Evolutionary conservation across 148 eudicot species (phyloP).

Genomic region (Amaranthus hypochondriacus): DNA sequence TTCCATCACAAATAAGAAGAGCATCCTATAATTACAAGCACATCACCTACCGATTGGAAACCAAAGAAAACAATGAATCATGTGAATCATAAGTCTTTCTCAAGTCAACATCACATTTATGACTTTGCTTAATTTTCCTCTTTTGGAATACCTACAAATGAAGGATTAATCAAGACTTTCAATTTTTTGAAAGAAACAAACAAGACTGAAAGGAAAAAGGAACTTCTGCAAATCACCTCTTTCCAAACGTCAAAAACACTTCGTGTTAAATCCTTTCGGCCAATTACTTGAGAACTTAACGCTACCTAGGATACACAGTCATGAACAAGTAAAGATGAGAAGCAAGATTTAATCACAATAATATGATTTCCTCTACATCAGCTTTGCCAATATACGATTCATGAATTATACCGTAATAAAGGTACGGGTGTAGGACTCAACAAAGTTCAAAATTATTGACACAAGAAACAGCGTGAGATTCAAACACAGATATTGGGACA

Average conservation of each 20-base stretch:
- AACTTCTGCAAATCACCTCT: slow-evolving; percentile 46
- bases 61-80: slow-evolving; percentile 57
- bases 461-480: no score
- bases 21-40: slow-evolving; percentile 11
- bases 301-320: slow-evolving; percentile 19
- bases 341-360: slow-evolving; percentile 1
- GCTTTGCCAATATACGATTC: not conserved
- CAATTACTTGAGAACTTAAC: slow-evolving; percentile 76
- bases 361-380: not conserved
- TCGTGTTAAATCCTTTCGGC: slow-evolving; percentile 80
- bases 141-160: slow-evolving; percentile 71
- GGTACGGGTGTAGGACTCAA: no score
- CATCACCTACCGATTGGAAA: slow-evolving; percentile 66
- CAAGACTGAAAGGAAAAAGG: not conserved
- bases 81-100: slow-evolving; percentile 39
- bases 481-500: no score
- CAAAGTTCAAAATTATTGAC: no score
- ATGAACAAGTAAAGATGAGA: slow-evolving; percentile 6
- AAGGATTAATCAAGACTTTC: not conserved
- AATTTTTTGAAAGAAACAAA: not conserved
- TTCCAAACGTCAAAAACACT: slow-evolving; percentile 92
- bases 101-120: slow-evolving; percentile 29
- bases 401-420: not conserved
- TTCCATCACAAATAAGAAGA: not conserved
- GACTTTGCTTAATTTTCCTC: slow-evolving; percentile 52